Conservation (phyloP, 176 grass and related monocot genomes). For the Juncus effusus region DNA sequence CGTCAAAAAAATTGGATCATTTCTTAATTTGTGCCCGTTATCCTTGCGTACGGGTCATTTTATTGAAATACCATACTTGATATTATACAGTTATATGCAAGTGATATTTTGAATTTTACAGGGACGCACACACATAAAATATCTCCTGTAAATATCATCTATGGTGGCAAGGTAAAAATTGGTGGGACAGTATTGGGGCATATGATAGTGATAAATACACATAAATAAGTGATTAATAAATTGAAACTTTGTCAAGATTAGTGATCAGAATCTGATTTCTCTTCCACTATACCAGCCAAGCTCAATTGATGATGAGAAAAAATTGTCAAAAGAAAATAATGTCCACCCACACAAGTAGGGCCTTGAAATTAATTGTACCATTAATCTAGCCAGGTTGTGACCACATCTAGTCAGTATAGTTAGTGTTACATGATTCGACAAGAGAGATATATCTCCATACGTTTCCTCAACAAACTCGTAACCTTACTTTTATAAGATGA, state of each 20-base stretch:
- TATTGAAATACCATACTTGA: no score
- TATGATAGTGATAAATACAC: constrained; percentile 10
- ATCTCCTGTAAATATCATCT: neutral
- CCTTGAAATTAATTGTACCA: constrained; percentile 15
- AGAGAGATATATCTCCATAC: neutral
- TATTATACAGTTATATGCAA: no score
- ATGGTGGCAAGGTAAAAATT: constrained; percentile 17
- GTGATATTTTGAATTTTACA: no score
- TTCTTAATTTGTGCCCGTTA: no score
- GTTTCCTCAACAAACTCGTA: no score
- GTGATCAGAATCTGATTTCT: constrained; percentile 25
- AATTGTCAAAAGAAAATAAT: constrained; percentile 28
- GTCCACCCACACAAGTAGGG: constrained; percentile 14
- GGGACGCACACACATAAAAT: no score
- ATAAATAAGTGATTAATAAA: constrained; percentile 9
- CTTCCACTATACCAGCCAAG: constrained; percentile 2
- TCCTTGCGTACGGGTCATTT: no score
- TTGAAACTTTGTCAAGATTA: constrained; percentile 2
- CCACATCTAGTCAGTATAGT: neutral
- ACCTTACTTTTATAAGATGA: no score
- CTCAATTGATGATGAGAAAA: neutral
- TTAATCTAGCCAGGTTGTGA: constrained; percentile 21
- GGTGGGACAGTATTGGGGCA: neutral
- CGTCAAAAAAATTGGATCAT: no score
- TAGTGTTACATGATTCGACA: constrained; percentile 6